Conservation (phyloP, 192 early-diverging fungal genomes). For the Coemansia sp. region DNA sequence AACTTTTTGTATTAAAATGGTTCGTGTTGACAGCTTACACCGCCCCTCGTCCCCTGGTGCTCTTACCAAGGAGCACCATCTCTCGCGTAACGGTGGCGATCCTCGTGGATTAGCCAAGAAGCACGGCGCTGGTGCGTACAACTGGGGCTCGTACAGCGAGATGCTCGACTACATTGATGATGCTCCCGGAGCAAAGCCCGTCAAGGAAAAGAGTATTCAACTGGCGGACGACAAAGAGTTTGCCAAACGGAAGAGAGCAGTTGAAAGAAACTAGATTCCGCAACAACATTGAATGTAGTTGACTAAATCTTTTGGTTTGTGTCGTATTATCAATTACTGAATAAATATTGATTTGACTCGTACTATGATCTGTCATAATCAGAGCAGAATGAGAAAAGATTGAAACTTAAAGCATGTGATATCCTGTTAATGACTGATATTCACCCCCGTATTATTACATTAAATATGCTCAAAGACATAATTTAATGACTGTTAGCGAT, state of each 20-base stretch:
- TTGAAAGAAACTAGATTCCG: background rate
- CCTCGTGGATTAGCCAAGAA: constrained; percentile 23
- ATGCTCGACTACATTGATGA: constrained; percentile 10
- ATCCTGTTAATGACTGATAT: too few relatives aligned
- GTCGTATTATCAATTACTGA: background rate
- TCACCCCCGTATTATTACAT: background rate
- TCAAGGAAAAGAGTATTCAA: background rate
- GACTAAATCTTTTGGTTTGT: background rate
- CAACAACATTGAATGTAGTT: background rate
- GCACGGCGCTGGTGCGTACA: constrained; percentile 23
- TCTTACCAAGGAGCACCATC: constrained; percentile 26
- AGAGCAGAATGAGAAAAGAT: too few relatives aligned
- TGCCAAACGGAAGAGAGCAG: constrained; percentile 1
- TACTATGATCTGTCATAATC: too few relatives aligned
- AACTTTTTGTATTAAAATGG: constrained; percentile 1
- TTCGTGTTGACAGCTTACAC: constrained; percentile 3
- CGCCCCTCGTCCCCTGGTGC: constrained; percentile 8
- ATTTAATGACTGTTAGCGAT: background rate
- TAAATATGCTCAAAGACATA: background rate
- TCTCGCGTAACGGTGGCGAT: constrained; percentile 29
- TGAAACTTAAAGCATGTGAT: too few relatives aligned
- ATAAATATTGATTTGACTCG: background rate
- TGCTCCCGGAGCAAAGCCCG: background rate
- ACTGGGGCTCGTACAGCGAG: constrained; percentile 24
- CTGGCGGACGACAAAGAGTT: background rate